Evolutionary conservation across 108 stramenopile genomes (phyloP), one percentile per base, ranked within the genome.

Genomic region (Discostella stelligeroides): DNA sequence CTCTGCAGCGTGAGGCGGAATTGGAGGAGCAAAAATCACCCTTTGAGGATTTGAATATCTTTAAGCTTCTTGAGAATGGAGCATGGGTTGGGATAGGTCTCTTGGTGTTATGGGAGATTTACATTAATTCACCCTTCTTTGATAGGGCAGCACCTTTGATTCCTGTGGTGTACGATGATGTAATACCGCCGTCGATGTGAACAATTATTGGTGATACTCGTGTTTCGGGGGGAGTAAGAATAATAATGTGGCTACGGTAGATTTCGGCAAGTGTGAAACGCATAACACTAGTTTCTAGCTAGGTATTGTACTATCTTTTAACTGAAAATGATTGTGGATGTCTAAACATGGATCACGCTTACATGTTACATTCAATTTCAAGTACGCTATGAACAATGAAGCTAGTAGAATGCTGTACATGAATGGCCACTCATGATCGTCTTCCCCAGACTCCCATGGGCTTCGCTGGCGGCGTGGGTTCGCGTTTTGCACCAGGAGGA

Each of bases 71-170:
- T 7, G 90, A 91, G 82, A 77, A 68, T 54, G 87, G 85, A 30
- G 85, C 94, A 14, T 95, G 94, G 94, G 68, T 69, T 20, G 88
- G 91, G 10, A 95, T 95, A 66, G 87, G 79, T 24, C 23, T 87
- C 10, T 63, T 95, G 63, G 84, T 95, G 9, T 61, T 68, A 21
- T 95, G 94, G 94, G 94, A 95, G 76, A 18, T 92, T 59, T 95
- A 92, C 67, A 82, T 95, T 40, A 95, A 95, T 66, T 87, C 88
- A 53, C 94, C 94, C 7, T 82, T 95, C 60, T 95, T 95, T 70
- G 90, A 92, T 0, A 73, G 94, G 42, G 88, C 90, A 1, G 87
- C 87, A 18, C 87, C 90, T 7, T 64, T 92, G 83, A 86, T 85
- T 58, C 94, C 94, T 6, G 76, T 91, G 46, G 86, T 95, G 11